Conservation (phyloP, 352 stramenopile species). For the Globisporangium parvum region DNA sequence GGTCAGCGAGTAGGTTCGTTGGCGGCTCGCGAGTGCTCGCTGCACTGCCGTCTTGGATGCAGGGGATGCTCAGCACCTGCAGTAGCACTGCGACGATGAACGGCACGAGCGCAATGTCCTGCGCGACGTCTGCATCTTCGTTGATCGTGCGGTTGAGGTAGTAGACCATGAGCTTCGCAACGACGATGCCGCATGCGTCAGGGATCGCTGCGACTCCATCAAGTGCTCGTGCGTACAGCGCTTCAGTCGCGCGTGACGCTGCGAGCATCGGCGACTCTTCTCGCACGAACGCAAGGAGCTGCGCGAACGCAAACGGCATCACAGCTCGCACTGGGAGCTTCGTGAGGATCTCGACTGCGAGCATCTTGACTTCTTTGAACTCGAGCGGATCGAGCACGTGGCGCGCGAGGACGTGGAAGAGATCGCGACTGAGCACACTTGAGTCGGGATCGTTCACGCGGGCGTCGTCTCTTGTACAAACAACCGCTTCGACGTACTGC, state of each 20-base stretch:
- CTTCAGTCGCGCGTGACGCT: constrained; percentile 1
- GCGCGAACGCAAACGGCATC: constrained; percentile 31
- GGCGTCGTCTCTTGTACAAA: background rate
- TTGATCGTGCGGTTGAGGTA: constrained; percentile 67
- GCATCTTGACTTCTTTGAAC: constrained; percentile 79
- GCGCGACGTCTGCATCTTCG: constrained; percentile 23
- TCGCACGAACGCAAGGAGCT: constrained; percentile 37
- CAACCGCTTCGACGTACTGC: constrained; percentile 22
- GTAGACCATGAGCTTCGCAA: constrained; percentile 68
- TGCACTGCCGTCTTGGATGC: constrained; percentile 1
- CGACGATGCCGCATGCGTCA: constrained; percentile 32
- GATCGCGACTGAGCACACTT: background rate
- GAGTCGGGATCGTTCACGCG: too few relatives aligned
- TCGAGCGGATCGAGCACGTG: constrained; percentile 55
- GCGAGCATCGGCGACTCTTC: constrained; percentile 14
- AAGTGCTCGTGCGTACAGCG: constrained; percentile 13
- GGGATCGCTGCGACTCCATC: constrained; percentile 17
- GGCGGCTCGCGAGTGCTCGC: background rate
- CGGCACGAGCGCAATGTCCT: constrained; percentile 18
- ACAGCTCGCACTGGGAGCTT: constrained; percentile 31
- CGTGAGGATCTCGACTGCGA: constrained; percentile 44
- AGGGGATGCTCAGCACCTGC: constrained; percentile 44
- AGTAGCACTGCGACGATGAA: constrained; percentile 29
- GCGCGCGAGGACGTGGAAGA: constrained; percentile 35
- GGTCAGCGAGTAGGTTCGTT: constrained; percentile 38